These are phyloP conservation scores for Berberis thunbergii DNA, from an alignment of 164 flowering plant species.

Conservation along the genomic window DNA sequence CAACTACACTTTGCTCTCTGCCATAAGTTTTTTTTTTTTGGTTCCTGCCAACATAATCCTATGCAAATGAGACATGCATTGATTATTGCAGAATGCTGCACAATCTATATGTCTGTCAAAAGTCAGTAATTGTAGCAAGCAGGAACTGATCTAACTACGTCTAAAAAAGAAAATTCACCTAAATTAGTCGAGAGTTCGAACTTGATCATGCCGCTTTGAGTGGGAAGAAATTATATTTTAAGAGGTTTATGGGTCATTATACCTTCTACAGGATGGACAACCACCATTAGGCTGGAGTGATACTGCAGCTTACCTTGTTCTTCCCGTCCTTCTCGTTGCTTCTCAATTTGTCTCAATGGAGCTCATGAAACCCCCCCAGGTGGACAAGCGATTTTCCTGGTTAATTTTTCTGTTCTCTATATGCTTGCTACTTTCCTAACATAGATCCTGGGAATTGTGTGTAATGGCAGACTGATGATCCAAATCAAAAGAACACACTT, in stretches of 20 bases:
- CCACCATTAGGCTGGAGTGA: constrained; percentile 96
- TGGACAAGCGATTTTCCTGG: constrained; percentile 13
- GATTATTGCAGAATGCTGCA: no score
- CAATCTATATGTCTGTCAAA: no score
- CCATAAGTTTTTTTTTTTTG: neutral
- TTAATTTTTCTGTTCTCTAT: neutral
- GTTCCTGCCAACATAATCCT: no score
- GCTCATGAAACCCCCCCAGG: constrained; percentile 98
- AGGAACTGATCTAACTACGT: no score
- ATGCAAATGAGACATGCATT: no score
- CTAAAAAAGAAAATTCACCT: no score
- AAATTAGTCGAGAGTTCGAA: no score
- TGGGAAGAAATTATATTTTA: neutral
- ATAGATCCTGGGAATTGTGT: neutral
- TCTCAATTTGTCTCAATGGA: constrained; percentile 95
- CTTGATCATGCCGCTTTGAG: neutral
- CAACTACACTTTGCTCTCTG: constrained; percentile 3
- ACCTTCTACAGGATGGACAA: constrained; percentile 83
- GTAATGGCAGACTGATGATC: constrained; percentile 78
- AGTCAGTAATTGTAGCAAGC: no score
- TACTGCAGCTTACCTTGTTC: constrained; percentile 88
- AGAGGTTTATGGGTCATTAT: constrained; percentile 1
- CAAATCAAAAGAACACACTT: constrained; percentile 81
- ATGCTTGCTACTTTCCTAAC: no score
- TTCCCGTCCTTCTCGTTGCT: constrained; percentile 84